Conservation (phyloP, 225 moss, liverwort and hornwort genomes). For the Rhytidiadelphus loreus region DNA sequence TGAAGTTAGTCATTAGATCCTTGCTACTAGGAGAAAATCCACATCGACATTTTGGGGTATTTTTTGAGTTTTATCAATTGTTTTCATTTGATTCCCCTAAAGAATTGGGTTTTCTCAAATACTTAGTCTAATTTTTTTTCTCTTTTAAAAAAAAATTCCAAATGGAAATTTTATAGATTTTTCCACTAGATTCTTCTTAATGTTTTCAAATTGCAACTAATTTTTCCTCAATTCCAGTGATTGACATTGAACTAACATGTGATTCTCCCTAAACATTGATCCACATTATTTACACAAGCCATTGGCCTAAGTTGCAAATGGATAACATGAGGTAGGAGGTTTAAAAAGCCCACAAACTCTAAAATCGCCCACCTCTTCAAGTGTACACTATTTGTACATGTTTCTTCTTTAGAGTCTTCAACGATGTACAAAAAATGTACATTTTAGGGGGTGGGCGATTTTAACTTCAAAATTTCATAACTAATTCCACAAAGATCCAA, state of each 20-base stretch:
- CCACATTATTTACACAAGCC: no score
- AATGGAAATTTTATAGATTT: background rate
- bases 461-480: no score
- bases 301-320: background rate
- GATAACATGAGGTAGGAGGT: no score
- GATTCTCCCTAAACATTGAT: accelerated
- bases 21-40: background rate
- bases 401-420: no score
- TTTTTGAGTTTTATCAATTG: background rate
- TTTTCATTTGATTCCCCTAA: no score
- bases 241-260: accelerated
- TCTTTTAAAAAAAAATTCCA: no score
- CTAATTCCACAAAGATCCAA: no score
- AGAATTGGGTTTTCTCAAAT: accelerated
- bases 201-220: background rate
- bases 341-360: no score
- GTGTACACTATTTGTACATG: no score
- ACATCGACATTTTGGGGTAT: accelerated
- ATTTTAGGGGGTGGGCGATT: no score
- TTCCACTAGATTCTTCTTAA: accelerated
- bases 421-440: no score
- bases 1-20: background rate
- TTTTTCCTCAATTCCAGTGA: background rate
- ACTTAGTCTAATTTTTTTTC: accelerated
- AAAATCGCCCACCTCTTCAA: no score